Base-by-base conservation (phyloP, 2,329 filamentous ascomycete genomes). In the Cordyceps cateniannulata region DNA sequence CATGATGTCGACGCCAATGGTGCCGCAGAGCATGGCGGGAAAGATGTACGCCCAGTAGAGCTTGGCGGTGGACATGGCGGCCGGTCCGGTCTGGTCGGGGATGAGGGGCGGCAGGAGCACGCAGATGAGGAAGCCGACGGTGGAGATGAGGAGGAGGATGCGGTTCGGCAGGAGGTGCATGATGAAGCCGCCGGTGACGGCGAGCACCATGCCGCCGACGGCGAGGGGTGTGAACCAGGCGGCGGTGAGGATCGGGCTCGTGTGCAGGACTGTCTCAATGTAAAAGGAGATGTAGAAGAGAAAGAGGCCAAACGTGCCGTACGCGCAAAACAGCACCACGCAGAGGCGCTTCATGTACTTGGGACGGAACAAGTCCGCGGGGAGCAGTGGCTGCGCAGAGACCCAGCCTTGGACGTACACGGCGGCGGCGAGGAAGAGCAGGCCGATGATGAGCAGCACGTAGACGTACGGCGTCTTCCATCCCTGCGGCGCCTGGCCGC, bases 401-500 rank as follows among this genome's bases (percentile, higher is more conserved):
- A 90, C 79, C 83, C 85, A 89, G 0, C 85, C 85, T 74, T 95
- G 88, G 3, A 93, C 77, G 63, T 91, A 93, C 7, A 87, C 77
- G 12, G 88, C 85, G 0, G 75, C 73, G 1, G 72, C 74, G 1
- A 95, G 76, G 8, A 88, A 72, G 0, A 90, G 61, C 6, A 81
- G 73, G 0, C 90, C 90, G 1, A 88, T 44, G 3, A 85, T 74
- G 51, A 93, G 81, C 0, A 85, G 84, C 10, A 86, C 76, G 45
- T 83, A 82, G 42, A 93, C 86, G 65, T 91, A 91, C 1, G 88
- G 86, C 0, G 87, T 90, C n/a, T 72, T 76, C 89, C 90, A 93
- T 1, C 86, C 84, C 3, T 85, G 70, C 0, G 85, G 81, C 0
- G 88, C 88, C 69, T 90, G 85, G 0, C 85, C 82, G 8, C 85